phyloP scores from a whole-genome alignment of 352 stramenopile species.

The Globisporangium cylindrosporum region DNA sequence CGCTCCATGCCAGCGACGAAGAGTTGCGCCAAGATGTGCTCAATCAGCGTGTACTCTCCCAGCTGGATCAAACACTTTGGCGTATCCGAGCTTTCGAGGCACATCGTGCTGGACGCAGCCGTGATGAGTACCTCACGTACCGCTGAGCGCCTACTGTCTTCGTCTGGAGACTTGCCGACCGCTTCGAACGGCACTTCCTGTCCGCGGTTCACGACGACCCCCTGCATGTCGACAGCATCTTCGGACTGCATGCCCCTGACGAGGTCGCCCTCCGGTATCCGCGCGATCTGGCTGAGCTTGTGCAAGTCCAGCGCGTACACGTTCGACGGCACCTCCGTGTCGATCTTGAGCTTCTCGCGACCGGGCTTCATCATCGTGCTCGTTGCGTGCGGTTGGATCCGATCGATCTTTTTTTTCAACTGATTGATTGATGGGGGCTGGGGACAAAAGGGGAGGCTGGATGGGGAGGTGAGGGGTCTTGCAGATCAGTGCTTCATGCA shows the following conservation, averaged over 20 bases:
- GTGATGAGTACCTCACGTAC: slow-evolving; percentile 81
- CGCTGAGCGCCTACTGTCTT: slow-evolving; percentile 7
- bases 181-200: slow-evolving; percentile 79
- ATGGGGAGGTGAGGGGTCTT: background rate
- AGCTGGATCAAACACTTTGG: slow-evolving; percentile 79
- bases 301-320: slow-evolving; percentile 71
- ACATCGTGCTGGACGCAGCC: slow-evolving; percentile 76
- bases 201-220: slow-evolving; percentile 71
- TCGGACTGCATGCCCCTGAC: slow-evolving; percentile 71
- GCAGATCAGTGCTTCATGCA: slow-evolving; percentile 12
- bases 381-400: background rate
- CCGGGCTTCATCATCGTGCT: slow-evolving; percentile 9
- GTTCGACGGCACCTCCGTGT: slow-evolving; percentile 65
- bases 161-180: slow-evolving; percentile 50
- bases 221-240: slow-evolving; percentile 78
- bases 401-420: slow-evolving; percentile 8
- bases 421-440: background rate
- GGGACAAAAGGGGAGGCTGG: background rate
- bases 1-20: slow-evolving; percentile 80
- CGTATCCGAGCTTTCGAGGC: slow-evolving; percentile 70
- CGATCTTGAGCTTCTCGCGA: slow-evolving; percentile 14
- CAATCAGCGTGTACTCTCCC: slow-evolving; percentile 74
- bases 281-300: slow-evolving; percentile 60
- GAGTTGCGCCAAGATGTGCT: slow-evolving; percentile 79
- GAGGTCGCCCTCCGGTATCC: slow-evolving; percentile 64